Evolutionary conservation across 1,139 yeast genomes (phyloP), one percentile per base, ranked within the genome.

Genomic region (Sugiyamaella novakii): DNA sequence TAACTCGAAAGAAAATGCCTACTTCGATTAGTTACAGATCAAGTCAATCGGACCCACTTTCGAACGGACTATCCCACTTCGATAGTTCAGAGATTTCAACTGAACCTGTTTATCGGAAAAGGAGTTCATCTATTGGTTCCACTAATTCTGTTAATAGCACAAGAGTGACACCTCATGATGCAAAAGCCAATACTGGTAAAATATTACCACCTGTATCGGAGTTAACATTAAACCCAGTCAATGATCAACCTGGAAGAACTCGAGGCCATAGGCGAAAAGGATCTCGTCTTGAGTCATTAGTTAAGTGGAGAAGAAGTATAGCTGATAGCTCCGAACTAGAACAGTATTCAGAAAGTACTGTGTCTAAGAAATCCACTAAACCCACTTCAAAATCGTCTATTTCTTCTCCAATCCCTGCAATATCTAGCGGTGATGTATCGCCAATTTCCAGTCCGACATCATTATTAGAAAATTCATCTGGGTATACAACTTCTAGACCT

Each of bases 211-310:
- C 37, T 5, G 19, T 41, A 12, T 30, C 43, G 6, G 43, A 38
- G n/a, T 18, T 27, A 7, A 5, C 29, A 37, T 34, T 14, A 34
- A 18, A 17, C 24, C 38, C 22, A 17, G 10, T 25, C n/a, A 17
- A 29, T 29, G 15, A 25, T 34, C 17, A 14, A 11, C n/a, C 38
- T 14, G 12, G n/a, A 5, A 17, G 11, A 19, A 15, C 25, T 3
- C 14, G 2, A 5, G 43, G 27, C 1, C 35, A 41, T 31, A 28
- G 45, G 4, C 22, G 45, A 41, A 41, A 31, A 24, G 38, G 45
- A 12, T 41, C 45, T 30, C 37, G 45, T 7, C 22, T 41, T 10
- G 45, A 41, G 19, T 19, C 45, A 15, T 21, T 41, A 14, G 45
- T 24, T 4, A 41, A 41, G 19, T 41, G 45, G 45, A 41, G 37